Conservation (phyloP, 768 basidiomycete species). For the Heimioporus sp. region DNA sequence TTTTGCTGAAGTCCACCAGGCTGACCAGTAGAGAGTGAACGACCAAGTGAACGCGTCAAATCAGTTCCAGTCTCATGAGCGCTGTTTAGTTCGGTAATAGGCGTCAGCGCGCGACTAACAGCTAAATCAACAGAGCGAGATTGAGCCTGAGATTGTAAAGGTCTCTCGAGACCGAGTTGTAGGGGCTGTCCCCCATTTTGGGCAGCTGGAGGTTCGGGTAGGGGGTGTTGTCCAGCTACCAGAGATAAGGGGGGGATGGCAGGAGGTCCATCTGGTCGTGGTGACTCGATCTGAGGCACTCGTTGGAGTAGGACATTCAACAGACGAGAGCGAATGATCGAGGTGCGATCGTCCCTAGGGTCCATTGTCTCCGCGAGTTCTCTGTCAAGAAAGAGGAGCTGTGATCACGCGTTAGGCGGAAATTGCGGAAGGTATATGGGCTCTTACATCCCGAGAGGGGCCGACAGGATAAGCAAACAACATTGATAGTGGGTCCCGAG, state of each 20-base stretch:
- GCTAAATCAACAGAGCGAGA: slow-evolving; percentile 20
- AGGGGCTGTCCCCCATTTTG: slow-evolving; percentile 8
- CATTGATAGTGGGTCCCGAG: slow-evolving; percentile 72
- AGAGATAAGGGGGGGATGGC: slow-evolving; percentile 18
- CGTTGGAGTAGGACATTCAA: slow-evolving; percentile 61
- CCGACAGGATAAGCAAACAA: slow-evolving; percentile 97
- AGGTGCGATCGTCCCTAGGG: slow-evolving; percentile 75
- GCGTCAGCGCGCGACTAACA: slow-evolving; percentile 46
- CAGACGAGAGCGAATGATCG: slow-evolving; percentile 60
- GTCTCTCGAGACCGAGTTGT: slow-evolving; percentile 49
- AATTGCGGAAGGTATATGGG: background rate
- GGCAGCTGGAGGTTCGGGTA: slow-evolving; percentile 16
- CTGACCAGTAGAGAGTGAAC: slow-evolving; percentile 19
- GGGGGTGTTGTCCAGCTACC: slow-evolving; percentile 28
- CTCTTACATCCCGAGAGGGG: slow-evolving; percentile 73
- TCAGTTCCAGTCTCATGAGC: slow-evolving; percentile 28
- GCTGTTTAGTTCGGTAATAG: slow-evolving; percentile 59
- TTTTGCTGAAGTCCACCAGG: slow-evolving; percentile 8
- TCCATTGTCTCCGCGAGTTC: slow-evolving; percentile 78
- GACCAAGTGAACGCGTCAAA: slow-evolving; percentile 11
- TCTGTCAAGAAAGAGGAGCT: slow-evolving; percentile 88
- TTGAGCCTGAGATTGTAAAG: slow-evolving; percentile 10
- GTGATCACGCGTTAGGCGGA: slow-evolving; percentile 15
- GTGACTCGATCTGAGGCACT: slow-evolving; percentile 45
- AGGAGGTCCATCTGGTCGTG: slow-evolving; percentile 9